Conservation (phyloP, 2,329 filamentous ascomycete genomes). For the Xylaria digitata region DNA sequence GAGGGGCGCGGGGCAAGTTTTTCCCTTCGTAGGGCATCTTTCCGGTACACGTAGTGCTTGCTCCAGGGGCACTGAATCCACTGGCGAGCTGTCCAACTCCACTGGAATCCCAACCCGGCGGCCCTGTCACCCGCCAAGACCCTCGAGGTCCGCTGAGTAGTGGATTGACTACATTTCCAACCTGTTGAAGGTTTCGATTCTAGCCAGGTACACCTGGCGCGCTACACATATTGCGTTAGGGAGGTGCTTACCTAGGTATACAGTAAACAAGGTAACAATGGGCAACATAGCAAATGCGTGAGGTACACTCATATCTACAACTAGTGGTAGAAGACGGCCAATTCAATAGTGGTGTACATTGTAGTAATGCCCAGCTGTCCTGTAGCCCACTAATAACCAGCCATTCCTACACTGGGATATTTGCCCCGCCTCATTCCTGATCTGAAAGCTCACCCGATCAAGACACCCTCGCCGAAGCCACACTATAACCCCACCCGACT, state of each 20-base stretch:
- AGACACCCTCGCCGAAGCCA: conserved; percentile 38
- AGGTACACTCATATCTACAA: not conserved
- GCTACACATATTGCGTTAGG: conserved; percentile 1
- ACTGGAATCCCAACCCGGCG: conserved; percentile 37
- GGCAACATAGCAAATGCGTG: not conserved
- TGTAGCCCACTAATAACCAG: conserved; percentile 17
- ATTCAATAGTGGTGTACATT: conserved; percentile 1
- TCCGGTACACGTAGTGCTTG: conserved; percentile 32
- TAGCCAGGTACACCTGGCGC: conserved; percentile 2
- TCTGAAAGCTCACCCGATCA: conserved; percentile 33
- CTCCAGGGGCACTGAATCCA: conserved; percentile 28
- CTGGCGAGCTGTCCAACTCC: conserved; percentile 32
- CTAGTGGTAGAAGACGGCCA: not conserved
- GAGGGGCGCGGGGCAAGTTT: conserved; percentile 37
- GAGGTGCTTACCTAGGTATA: conserved; percentile 3
- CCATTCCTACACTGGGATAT: conserved; percentile 32
- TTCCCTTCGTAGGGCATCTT: conserved; percentile 30
- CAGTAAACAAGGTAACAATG: not conserved
- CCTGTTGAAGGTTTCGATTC: conserved; percentile 17
- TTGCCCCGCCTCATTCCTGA: conserved; percentile 36
- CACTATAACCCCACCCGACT: conserved; percentile 34
- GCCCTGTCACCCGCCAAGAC: conserved; percentile 38
- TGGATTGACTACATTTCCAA: conserved; percentile 24
- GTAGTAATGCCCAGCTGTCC: conserved; percentile 5
- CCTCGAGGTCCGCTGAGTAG: conserved; percentile 22